These are phyloP conservation scores for Ploettnerulaceae sp. DNA, from an alignment of 2,329 filamentous ascomycete species.

Conservation along the genomic window DNA sequence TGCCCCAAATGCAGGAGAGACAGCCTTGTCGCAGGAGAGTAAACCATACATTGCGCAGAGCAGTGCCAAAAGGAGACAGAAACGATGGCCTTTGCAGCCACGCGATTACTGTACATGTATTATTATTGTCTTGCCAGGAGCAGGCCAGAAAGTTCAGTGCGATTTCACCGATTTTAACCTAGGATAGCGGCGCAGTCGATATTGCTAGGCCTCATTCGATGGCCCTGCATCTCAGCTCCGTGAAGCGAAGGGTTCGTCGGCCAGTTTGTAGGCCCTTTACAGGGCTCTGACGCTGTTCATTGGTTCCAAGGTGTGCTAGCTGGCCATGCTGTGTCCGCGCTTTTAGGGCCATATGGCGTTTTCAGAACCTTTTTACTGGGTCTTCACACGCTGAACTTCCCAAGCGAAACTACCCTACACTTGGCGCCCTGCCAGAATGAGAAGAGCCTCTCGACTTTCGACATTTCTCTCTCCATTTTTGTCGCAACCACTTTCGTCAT, in stretches of 20 bases:
- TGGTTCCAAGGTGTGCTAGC: slow-evolving; percentile 7
- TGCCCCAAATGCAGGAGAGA: slow-evolving; percentile 16
- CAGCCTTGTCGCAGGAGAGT: slow-evolving; percentile 15
- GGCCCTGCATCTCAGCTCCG: slow-evolving; percentile 14
- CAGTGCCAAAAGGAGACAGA: slow-evolving; percentile 6
- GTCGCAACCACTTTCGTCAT: slow-evolving; percentile 21
- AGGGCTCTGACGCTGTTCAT: slow-evolving; percentile 1
- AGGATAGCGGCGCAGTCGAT: slow-evolving; percentile 14
- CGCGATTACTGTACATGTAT: slow-evolving; percentile 7
- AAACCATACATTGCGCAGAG: slow-evolving; percentile 11
- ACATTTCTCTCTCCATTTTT: slow-evolving; percentile 4
- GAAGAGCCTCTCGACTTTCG: slow-evolving; percentile 18
- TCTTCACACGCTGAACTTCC: slow-evolving; percentile 6
- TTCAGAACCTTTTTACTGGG: not conserved
- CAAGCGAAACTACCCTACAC: slow-evolving; percentile 15
- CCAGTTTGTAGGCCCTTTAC: not conserved
- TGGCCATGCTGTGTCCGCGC: slow-evolving; percentile 2
- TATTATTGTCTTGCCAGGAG: no score
- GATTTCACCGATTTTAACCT: slow-evolving; percentile 1
- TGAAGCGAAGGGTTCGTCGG: slow-evolving; percentile 14
- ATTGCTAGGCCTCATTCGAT: slow-evolving; percentile 2
- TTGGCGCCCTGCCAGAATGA: slow-evolving; percentile 2
- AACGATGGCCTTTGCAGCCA: slow-evolving; percentile 8
- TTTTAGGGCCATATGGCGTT: not conserved
- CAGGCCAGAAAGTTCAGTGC: not conserved